Base-by-base conservation (phyloP, 805 yeast species). In the Wickerhamomyces xylosicus region DNA sequence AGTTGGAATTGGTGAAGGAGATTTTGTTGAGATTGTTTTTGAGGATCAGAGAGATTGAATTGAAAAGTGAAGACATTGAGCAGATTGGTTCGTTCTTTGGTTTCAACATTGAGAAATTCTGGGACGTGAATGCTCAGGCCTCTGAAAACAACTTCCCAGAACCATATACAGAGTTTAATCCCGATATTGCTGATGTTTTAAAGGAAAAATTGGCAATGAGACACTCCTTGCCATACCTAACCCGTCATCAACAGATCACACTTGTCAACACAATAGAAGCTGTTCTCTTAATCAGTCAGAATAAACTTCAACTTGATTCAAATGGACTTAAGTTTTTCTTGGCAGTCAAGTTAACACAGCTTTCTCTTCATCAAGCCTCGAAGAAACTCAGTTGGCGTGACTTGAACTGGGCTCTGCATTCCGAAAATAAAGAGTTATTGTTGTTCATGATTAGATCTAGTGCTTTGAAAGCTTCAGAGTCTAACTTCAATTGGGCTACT, bases 231-330 rank as follows among this genome's bases (percentile, higher is more conserved):
- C 96, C 96, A 0, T 79, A 79, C 44, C 56, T 89, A 21, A 86
- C 95, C 0, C 76, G 95, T 43, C 97, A 89, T 60, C 96, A 89
- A 56, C 97, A 89, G 53, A 77, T 80, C 21, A 86, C 96, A 0
- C 66, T 89, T 20, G 67, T 80, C 2, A 74, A 84, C 14, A 75
- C 85, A 2, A 66, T 85, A 5, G 78, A 74, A 36, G 79, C 87
- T 2, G 62, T 84, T 19, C 64, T 68, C 19, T 75, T 74, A 15
- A 68, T 85, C 4, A 66, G 68, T 13, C 64, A 66, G 37, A 67
- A 64, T 43, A 50, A 47, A 17, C 33, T 46, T 22, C 47, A 56
- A 1, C 47, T 64, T 34, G 65, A 63, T 31, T 50, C 58, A 11
- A 80, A 81, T 56, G 96, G 94, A 0, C 52, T 78, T 7, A 63